Base-by-base conservation (phyloP, 768 basidiomycete species). In the Russula abietina region DNA sequence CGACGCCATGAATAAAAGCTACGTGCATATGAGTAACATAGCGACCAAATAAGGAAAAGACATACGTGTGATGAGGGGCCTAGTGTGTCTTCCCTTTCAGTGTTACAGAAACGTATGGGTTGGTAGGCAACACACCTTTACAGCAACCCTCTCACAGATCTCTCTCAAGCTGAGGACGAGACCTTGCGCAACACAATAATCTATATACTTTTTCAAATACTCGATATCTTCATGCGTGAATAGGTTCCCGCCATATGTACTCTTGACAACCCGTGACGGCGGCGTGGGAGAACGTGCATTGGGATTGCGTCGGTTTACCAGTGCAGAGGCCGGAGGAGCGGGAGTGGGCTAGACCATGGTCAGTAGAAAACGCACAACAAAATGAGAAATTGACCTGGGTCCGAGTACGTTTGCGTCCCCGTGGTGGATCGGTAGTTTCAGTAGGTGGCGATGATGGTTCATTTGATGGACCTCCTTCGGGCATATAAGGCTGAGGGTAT, bases 1-100 rank as follows among this genome's bases (percentile, higher is more conserved):
- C 91, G 83, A 45, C 91, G 82, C 91, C 91, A 93, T 1, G 91
- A 93, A 71, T 91, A 93, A 71, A 93, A 93, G 12, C 90, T 92
- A 59, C 17, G 11, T 48, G 24, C 24, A 57, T 24, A 45, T 62
- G 56, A 65, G 56, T 45, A 32, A 53, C 60, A 30, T 49, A 16
- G 22, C 11, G 43, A 48, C 22, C 30, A 48, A n/a, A 45, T 63
- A 30, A 46, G 26, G 26, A 17, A 38, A 45, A 55, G 45, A 65
- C 84, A 69, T 76, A 91, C 88, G 91, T 92, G 73, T 93, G 91
- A 73, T 93, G 91, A 19, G 91, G 91, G 30, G 91, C 91, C 87
- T 90, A 67, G 48, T 62, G 41, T 22, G 14, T 24, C 28, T 39
- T 33, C 16, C n/a, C 22, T 30, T 54, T 56, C 22, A 59, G 22